Conservation (phyloP, 768 basidiomycete genomes). For the Rhodotorula kratochvilovae region DNA sequence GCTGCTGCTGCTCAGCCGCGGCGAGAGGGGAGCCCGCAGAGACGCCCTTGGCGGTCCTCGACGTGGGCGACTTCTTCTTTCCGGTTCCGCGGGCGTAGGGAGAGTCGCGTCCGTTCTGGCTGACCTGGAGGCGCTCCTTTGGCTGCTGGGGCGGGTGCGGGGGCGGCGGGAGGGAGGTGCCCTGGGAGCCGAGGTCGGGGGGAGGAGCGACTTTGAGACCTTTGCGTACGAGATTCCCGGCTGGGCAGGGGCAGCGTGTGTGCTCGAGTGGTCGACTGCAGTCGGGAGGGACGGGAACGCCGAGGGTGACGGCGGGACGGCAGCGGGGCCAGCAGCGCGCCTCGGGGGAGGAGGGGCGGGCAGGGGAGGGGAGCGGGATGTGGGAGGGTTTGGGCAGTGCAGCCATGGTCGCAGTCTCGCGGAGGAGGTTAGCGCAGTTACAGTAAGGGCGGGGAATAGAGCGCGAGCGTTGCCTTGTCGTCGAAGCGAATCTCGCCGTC, state of each 20-base stretch:
- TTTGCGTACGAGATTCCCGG: constrained; percentile 54
- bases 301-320: constrained; percentile 11
- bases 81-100: constrained; percentile 20
- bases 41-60: too few relatives aligned
- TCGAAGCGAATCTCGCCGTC: background rate
- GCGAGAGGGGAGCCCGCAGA: background rate
- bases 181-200: constrained; percentile 13
- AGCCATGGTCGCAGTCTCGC: too few relatives aligned
- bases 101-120: constrained; percentile 16
- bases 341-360: background rate
- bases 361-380: background rate
- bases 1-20: background rate
- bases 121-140: constrained; percentile 8
- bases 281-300: constrained; percentile 23
- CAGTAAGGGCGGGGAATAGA: too few relatives aligned
- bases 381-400: too few relatives aligned
- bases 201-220: constrained; percentile 44
- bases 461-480: too few relatives aligned
- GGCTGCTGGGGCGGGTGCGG: background rate
- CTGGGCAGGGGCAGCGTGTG: constrained; percentile 49
- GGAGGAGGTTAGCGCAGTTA: too few relatives aligned
- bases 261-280: background rate
- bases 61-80: background rate
- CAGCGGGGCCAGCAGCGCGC: background rate
- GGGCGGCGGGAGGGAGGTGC: constrained; percentile 13